A percentile compares a stretch with the other conserved stretches of the same genome.
These are phyloP conservation scores for Lachancea dasiensis DNA, from an alignment of 805 yeast species.

Conservation along the genomic window DNA sequence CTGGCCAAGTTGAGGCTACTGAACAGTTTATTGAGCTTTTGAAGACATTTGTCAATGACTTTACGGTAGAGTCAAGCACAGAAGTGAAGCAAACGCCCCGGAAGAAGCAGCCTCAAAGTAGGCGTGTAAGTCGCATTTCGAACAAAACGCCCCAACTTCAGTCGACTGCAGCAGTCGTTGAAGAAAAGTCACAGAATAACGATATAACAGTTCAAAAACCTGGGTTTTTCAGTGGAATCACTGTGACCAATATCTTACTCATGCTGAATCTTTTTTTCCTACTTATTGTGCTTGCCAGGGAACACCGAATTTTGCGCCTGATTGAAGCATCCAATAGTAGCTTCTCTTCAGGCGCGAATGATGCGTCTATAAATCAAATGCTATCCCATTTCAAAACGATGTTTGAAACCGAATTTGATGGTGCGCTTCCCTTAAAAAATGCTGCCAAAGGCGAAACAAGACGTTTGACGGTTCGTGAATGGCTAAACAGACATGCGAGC, in stretches of 20 bases:
- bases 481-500: slow-evolving; percentile 5
- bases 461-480: slow-evolving; percentile 2
- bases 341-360: not conserved
- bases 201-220: not conserved
- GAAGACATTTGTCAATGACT: slow-evolving; percentile 21
- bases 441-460: not conserved
- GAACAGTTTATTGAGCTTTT: slow-evolving; percentile 37
- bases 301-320: slow-evolving; percentile 12
- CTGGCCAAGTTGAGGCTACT: slow-evolving; percentile 70
- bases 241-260: slow-evolving; percentile 9
- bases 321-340: slow-evolving; percentile 4
- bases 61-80: slow-evolving; percentile 9
- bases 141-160: slow-evolving; percentile 1
- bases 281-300: slow-evolving; percentile 11
- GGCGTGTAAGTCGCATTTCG: slow-evolving; percentile 8
- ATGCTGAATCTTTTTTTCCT: slow-evolving; percentile 11
- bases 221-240: not conserved
- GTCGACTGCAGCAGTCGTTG: not conserved
- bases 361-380: slow-evolving; percentile 1
- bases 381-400: slow-evolving; percentile 1
- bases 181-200: not conserved
- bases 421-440: not conserved
- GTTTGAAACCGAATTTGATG: slow-evolving; percentile 1
- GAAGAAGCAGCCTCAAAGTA: slow-evolving; percentile 9
- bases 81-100: slow-evolving; percentile 7